Evolutionary conservation across 352 stramenopile genomes (phyloP).

Genomic region (Proteromonas lacertae): DNA sequence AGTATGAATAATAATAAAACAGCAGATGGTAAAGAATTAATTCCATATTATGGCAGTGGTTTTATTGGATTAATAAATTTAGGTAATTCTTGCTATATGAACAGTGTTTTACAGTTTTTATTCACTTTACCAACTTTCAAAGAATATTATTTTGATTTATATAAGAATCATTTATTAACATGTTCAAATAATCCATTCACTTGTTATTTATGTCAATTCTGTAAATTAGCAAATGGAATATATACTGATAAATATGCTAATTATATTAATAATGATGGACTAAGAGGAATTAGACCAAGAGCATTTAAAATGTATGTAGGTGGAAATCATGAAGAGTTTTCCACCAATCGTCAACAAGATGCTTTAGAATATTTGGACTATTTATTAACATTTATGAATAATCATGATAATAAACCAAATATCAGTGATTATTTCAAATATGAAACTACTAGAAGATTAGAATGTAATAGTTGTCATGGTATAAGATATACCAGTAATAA

Average conservation of each 20-base stretch:
- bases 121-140: conserved; percentile 8
- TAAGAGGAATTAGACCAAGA: conserved; percentile 24
- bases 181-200: too few relatives aligned
- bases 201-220: too few relatives aligned
- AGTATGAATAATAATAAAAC: conserved; percentile 58
- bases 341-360: conserved; percentile 81
- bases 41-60: conserved; percentile 36
- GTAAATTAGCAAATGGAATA: conserved; percentile 47
- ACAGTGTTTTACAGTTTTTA: conserved; percentile 73
- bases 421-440: too few relatives aligned
- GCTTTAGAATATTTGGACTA: conserved; percentile 83
- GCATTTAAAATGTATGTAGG: conserved; percentile 79
- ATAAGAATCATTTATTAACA: too few relatives aligned
- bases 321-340: conserved; percentile 71
- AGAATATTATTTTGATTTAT: too few relatives aligned
- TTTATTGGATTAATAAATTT: conserved; percentile 87
- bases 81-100: conserved; percentile 99
- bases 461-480: too few relatives aligned
- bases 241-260: conserved; percentile 46
- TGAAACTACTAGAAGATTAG: too few relatives aligned
- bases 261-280: too few relatives aligned
- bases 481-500: too few relatives aligned
- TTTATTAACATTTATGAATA: conserved; percentile 56
- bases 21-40: conserved; percentile 63
- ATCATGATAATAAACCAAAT: too few relatives aligned